Evolutionary conservation across 202 grass and related monocot species (phyloP).

Genomic region (Zizania palustris): DNA sequence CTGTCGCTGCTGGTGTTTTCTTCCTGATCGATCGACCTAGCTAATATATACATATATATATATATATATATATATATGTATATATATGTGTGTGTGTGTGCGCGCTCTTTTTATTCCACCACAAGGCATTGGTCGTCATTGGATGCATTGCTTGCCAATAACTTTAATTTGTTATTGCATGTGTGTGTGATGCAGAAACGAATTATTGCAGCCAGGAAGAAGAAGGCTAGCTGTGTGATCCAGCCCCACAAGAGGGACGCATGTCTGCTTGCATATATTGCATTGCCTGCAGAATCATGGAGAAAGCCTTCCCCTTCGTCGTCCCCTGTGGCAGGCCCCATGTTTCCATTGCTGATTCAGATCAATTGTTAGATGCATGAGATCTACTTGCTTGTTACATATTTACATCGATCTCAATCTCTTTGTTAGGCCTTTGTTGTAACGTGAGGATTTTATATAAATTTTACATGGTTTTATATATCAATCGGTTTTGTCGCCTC

Average conservation of each 20-base stretch:
- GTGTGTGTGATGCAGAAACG: neutral
- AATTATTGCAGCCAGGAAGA: conserved; percentile 47
- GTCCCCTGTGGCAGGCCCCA: conserved; percentile 16
- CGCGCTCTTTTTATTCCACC: conserved; percentile 20
- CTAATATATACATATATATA: too few relatives aligned
- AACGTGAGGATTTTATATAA: neutral
- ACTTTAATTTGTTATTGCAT: neutral
- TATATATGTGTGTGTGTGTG: too few relatives aligned
- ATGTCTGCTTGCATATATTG: conserved; percentile 39
- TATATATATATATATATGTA: too few relatives aligned
- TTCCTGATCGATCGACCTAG: neutral
- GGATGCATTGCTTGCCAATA: neutral
- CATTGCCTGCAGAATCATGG: conserved; percentile 35
- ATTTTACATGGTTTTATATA: neutral
- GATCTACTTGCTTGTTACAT: neutral
- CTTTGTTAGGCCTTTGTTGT: neutral
- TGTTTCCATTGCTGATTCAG: neutral
- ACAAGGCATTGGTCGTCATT: neutral
- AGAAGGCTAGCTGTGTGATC: conserved; percentile 18
- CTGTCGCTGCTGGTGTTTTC: conserved; percentile 40
- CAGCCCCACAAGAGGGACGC: conserved; percentile 46
- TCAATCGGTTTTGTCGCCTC: too few relatives aligned
- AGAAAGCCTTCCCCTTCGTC: conserved; percentile 22
- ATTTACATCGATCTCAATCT: neutral
- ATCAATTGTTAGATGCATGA: neutral